Base-by-base conservation (phyloP, 2,329 filamentous ascomycete species). In the Phymatotrichopsis omnivora region DNA sequence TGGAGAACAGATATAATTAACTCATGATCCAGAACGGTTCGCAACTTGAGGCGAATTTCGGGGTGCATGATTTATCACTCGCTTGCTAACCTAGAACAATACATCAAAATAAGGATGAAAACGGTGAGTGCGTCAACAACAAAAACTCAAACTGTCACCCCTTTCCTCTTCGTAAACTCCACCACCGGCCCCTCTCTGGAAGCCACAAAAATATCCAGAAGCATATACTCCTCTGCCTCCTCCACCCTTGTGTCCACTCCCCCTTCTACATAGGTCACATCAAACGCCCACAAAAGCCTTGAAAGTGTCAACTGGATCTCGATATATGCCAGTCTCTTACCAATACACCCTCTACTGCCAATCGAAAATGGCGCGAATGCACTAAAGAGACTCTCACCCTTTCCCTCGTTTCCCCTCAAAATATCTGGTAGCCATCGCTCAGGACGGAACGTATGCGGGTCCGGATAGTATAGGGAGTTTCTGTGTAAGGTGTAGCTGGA, bases 211-310 rank as follows among this genome's bases (percentile, higher is more conserved):
- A 75, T 79, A 60, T 86, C 82, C 40, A 72, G 64, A 45, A 85
- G 65, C 66, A 84, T 80, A 62, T 78, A 83, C 67, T 85, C 82
- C n/a, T n/a, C n/a, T n/a, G n/a, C n/a, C n/a, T n/a, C n/a, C n/a
- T n/a, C n/a, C n/a, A n/a, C n/a, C n/a, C n/a, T n/a, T n/a, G n/a
- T n/a, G n/a, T n/a, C n/a, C n/a, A n/a, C n/a, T n/a, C n/a, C n/a
- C n/a, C n/a, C n/a, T 62, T 59, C 47, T 8, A 49, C 45, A 42
- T 57, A 45, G 35, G 47, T 30, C 38, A 81, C 53, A 49, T 82
- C 78, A 50, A 77, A 82, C 55, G 74, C 49, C 53, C 67, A 81
- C 47, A 83, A 57, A 14, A 76, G 67, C 12, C 78, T 63, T 24
- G 78, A 78, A 43, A 83, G 61, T 2, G 76, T 73, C 4, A 74